Conservation (phyloP, 345 rosid species). For the Hibiscus trionum region DNA sequence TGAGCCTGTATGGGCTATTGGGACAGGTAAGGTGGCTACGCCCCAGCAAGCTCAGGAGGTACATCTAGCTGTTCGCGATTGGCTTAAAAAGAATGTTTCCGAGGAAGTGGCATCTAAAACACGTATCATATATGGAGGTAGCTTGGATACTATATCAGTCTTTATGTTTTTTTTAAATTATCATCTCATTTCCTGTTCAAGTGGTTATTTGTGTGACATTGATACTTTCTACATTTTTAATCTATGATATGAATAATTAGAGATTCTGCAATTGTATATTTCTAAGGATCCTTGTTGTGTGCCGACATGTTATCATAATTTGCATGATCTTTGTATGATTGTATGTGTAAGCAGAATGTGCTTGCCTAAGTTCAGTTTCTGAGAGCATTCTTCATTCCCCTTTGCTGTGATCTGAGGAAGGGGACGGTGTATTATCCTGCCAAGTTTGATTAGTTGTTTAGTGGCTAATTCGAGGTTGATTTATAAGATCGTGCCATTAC, state of each 20-base stretch:
- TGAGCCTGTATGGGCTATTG: constrained; percentile 99
- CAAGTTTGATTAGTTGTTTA: not conserved
- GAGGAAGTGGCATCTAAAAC: constrained; percentile 86
- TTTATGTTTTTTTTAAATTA: not conserved
- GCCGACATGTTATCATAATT: not conserved
- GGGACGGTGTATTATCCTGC: not conserved
- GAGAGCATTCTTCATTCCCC: not conserved
- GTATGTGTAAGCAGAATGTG: not conserved
- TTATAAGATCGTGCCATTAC: not conserved
- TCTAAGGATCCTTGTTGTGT: not conserved
- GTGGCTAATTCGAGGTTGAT: not conserved
- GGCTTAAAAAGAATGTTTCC: constrained; percentile 88
- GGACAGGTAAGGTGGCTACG: constrained; percentile 94
- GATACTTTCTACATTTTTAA: not conserved
- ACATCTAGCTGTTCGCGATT: constrained; percentile 76
- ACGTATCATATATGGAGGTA: constrained; percentile 96
- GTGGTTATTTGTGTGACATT: not conserved
- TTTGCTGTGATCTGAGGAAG: not conserved
- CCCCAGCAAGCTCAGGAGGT: constrained; percentile 97
- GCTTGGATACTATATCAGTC: not conserved
- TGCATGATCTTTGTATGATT: not conserved
- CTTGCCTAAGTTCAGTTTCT: not conserved
- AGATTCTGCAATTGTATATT: not conserved
- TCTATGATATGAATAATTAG: not conserved
- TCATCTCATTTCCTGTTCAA: not conserved